Evolutionary conservation across 139 green algal species (phyloP), one percentile per base, ranked within the genome.

Genomic region (Dunaliella primolecta): DNA sequence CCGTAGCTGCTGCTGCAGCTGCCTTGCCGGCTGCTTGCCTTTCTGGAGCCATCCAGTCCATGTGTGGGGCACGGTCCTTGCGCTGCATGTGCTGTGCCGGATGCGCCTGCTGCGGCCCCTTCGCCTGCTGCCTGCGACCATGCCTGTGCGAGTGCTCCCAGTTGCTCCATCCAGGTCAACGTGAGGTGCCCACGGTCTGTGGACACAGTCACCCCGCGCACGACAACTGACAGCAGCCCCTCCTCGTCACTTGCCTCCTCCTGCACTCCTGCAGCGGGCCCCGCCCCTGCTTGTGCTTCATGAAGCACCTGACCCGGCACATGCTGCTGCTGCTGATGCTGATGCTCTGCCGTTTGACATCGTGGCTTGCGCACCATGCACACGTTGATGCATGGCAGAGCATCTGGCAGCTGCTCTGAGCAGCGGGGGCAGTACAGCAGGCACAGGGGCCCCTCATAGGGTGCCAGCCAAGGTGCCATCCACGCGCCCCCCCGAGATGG

Each of bases 181-280:
- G 56, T 86, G 21, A 90, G 71, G 46, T 84, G 72, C 11, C 87
- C 87, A 27, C 84, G 36, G 37, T 90, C 87, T 0, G 87, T 90
- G n/a, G 84, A 90, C 0, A 90, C n/a, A 0, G 87, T 90, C 11
- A 90, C 15, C 1, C 87, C 87, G 25, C 86, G 87, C 33, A 88
- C 75, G 37, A 88, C n/a, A 23, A 90, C 64, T 1, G 87, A 90
- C 71, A 83, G 21, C 11, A 70, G 35, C 33, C 27, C 20, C 75
- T 37, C 31, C 75, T 56, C 71, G 20, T 35, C 38, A 32, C 21
- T 3, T 38, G 30, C 2, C 36, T 57, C 32, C 21, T 34, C 11
- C 31, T 37, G 31, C 31, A n/a, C 0, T 75, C 30, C 7, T 0
- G 25, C 32, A 29, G 29, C 11, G 20, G 20, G 46, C 0, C 34